Percentiles rank a stretch among this genome's conserved stretches.
phyloP scores from a whole-genome alignment of 371 early-diverging fungal genomes.

The Mucor indicus region DNA sequence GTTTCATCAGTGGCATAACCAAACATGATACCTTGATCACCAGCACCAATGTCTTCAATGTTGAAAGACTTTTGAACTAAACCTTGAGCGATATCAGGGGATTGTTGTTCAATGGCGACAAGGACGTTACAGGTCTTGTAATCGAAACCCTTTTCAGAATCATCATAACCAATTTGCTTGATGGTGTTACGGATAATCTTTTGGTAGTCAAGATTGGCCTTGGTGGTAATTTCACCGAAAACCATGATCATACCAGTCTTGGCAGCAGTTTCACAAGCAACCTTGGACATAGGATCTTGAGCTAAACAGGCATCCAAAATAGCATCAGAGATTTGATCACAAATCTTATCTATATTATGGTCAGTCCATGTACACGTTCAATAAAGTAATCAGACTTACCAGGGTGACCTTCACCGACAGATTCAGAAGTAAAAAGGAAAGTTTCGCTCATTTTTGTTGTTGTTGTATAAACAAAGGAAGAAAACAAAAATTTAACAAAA shows the following conservation, averaged over 20 bases:
- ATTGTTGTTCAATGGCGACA: slow-evolving; percentile 98
- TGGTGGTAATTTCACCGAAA: slow-evolving; percentile 99
- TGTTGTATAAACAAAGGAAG: slow-evolving; percentile 2
- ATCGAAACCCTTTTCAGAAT: slow-evolving; percentile 97
- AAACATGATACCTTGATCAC: slow-evolving; percentile 98
- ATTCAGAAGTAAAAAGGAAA: slow-evolving; percentile 99
- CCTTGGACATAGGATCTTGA: slow-evolving; percentile 96
- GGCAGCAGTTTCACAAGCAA: slow-evolving; percentile 99
- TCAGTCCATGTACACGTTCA: too few species aligned
- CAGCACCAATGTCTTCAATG: slow-evolving; percentile 97
- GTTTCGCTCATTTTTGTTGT: slow-evolving; percentile 51
- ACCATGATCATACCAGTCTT: slow-evolving; percentile 99
- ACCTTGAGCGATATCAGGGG: slow-evolving; percentile 97
- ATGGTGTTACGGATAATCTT: slow-evolving; percentile 96
- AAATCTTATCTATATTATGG: slow-evolving; percentile 89
- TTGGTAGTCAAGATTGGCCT: slow-evolving; percentile 96
- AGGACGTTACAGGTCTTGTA: slow-evolving; percentile 99
- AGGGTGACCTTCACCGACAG: slow-evolving; percentile 99
- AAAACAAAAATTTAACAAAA: too few species aligned
- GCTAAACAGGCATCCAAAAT: slow-evolving; percentile 98
- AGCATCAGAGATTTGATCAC: slow-evolving; percentile 98
- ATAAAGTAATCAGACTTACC: too few species aligned
- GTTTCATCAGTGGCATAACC: slow-evolving; percentile 99
- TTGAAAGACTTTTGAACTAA: slow-evolving; percentile 85
- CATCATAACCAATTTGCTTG: slow-evolving; percentile 98